Percentiles rank a stretch among this genome's conserved stretches.
Conservation (phyloP, 2,329 filamentous ascomycete genomes). For the Triangularia verruculosa region DNA sequence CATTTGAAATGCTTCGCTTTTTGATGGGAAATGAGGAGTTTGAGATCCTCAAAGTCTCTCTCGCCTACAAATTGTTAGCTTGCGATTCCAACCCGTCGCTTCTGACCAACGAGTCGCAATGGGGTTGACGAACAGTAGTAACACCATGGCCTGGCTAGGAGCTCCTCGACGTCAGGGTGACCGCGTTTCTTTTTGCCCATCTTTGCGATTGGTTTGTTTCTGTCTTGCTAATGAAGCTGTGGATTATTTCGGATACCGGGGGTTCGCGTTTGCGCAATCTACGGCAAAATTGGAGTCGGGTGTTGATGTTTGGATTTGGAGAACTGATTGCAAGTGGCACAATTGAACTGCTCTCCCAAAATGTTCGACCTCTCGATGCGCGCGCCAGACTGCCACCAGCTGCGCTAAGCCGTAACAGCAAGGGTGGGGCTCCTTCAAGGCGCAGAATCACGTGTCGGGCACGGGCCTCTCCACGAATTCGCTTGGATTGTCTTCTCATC, state of each 20-base stretch:
- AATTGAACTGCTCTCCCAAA: neutral
- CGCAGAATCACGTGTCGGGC: neutral
- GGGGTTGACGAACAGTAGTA: slow-evolving; percentile 72
- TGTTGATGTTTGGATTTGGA: neutral
- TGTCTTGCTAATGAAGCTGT: neutral
- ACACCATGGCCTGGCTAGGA: slow-evolving; percentile 87
- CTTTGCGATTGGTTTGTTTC: slow-evolving; percentile 29
- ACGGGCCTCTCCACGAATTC: neutral
- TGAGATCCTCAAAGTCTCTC: slow-evolving; percentile 95
- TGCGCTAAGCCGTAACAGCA: neutral
- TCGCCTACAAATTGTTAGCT: slow-evolving; percentile 55
- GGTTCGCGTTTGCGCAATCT: neutral
- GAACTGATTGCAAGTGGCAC: neutral
- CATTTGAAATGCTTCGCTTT: slow-evolving; percentile 99
- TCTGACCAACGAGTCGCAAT: neutral
- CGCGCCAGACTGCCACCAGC: neutral
- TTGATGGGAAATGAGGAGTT: slow-evolving; percentile 94
- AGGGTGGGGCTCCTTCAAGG: neutral
- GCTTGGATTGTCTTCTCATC: neutral
- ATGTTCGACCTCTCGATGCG: neutral
- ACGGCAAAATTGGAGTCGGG: neutral
- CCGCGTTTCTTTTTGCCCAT: slow-evolving; percentile 92
- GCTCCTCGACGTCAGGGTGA: slow-evolving; percentile 82
- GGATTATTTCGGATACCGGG: neutral
- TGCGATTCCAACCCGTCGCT: neutral